phyloP scores from a whole-genome alignment of 208 protist species.

The Vickermania spadyakhi region DNA sequence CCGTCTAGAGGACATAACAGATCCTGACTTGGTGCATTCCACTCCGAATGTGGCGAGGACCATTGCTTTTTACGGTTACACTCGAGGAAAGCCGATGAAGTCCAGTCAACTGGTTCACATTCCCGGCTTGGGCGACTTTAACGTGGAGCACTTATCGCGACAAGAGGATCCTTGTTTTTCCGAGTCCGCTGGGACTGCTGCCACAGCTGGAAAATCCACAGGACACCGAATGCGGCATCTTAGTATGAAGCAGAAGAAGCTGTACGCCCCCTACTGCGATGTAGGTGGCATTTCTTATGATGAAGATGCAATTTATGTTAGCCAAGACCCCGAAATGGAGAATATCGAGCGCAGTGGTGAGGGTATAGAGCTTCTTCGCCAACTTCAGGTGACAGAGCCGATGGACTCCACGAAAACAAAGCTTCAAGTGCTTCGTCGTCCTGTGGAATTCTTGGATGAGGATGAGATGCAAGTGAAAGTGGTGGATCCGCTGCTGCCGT shows the following conservation, averaged over 20 bases:
- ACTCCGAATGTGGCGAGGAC: conserved; percentile 68
- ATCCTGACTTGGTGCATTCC: conserved; percentile 72
- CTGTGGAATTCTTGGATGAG: conserved; percentile 70
- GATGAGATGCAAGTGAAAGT: conserved; percentile 80
- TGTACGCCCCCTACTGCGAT: conserved; percentile 98
- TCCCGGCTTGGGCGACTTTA: conserved; percentile 96
- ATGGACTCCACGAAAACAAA: conserved; percentile 45
- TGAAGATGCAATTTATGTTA: conserved; percentile 97
- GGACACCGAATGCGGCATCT: conserved; percentile 89
- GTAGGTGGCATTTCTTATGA: conserved; percentile 98
- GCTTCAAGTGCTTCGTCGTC: conserved; percentile 59
- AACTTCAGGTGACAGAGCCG: conserved; percentile 65
- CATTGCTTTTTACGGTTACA: conserved; percentile 98
- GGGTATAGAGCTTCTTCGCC: conserved; percentile 68
- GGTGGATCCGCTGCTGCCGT: conserved; percentile 27
- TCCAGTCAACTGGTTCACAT: conserved; percentile 92
- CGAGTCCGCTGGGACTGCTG: conserved; percentile 19
- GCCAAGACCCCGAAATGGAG: conserved; percentile 73
- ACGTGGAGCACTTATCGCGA: conserved; percentile 75
- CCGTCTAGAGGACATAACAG: conserved; percentile 97
- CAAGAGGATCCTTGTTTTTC: conserved; percentile 95
- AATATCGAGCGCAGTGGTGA: conserved; percentile 78
- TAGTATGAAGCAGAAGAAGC: conserved; percentile 88
- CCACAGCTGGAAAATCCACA: conserved; percentile 13
- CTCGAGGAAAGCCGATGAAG: conserved; percentile 94